A percentile compares a stretch with the other conserved stretches of the same genome.
Evolutionary conservation across 768 basidiomycete genomes (phyloP).

Genomic region (Tulasnella sp.): DNA sequence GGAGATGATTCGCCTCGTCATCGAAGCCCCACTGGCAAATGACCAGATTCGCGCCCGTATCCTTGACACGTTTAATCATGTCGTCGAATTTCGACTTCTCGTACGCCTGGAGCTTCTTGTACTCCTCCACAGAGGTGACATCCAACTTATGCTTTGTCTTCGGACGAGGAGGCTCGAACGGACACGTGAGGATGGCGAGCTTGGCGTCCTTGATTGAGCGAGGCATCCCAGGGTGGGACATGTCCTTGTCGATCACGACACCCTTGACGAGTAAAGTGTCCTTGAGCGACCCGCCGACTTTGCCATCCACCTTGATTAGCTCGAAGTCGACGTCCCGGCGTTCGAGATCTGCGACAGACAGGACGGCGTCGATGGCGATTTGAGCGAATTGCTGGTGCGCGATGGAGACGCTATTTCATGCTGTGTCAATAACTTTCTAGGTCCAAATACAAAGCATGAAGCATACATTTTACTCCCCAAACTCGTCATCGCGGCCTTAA

Average conservation of each 20-base stretch:
- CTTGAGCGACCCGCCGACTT: conserved; percentile 92
- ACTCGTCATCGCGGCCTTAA: conserved; percentile 93
- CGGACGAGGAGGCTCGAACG: conserved; percentile 96
- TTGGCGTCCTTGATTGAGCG: conserved; percentile 76
- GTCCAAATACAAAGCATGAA: neutral
- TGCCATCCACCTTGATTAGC: conserved; percentile 97
- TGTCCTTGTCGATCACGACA: conserved; percentile 98
- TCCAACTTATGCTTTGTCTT: conserved; percentile 99
- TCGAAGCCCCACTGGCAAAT: conserved; percentile 99
- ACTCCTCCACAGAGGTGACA: conserved; percentile 93
- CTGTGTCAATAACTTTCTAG: neutral
- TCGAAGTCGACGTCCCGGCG: conserved; percentile 94
- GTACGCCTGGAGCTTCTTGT: conserved; percentile 85
- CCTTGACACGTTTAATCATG: conserved; percentile 95
- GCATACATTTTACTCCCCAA: conserved; percentile 94
- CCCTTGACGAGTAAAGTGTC: conserved; percentile 94
- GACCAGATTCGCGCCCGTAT: conserved; percentile 94
- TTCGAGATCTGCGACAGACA: conserved; percentile 89
- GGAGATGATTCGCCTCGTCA: conserved; percentile 94
- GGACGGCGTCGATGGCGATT: conserved; percentile 95
- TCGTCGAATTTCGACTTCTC: conserved; percentile 93
- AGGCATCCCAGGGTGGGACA: conserved; percentile 99
- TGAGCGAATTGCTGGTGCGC: conserved; percentile 91
- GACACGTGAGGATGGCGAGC: conserved; percentile 94
- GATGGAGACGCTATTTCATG: conserved; percentile 72